Conservation (phyloP, 2,329 filamentous ascomycete species). For the Nakataea oryzae region DNA sequence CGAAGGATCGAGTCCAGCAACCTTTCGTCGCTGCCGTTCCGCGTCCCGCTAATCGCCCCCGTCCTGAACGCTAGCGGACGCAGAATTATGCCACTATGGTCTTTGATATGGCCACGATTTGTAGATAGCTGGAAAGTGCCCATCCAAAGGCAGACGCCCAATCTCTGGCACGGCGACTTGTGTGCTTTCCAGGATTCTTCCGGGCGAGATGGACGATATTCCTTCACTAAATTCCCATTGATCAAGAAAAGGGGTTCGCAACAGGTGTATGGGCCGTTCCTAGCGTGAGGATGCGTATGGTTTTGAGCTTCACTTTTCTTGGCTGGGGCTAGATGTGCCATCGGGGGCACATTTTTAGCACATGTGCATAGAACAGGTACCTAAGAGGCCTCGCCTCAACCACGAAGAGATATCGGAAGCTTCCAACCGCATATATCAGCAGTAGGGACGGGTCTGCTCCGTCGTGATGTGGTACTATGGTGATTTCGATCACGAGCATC, state of each 20-base stretch:
- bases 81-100: no score
- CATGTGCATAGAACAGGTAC: no score
- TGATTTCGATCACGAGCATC: background rate
- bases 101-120: background rate
- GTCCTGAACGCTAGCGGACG: no score
- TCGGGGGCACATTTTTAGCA: no score
- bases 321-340: no score
- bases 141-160: no score
- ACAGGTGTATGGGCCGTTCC: background rate
- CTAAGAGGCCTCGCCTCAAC: no score
- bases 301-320: background rate
- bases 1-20: background rate
- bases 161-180: no score
- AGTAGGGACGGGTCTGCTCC: background rate
- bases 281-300: background rate
- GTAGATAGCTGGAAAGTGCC: background rate
- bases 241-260: background rate
- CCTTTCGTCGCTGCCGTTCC: background rate
- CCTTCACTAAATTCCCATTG: background rate
- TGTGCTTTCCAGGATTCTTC: no score
- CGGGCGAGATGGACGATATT: background rate
- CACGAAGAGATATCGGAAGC: no score
- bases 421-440: no score
- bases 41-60: no score
- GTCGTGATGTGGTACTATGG: background rate